These are phyloP conservation scores for Colletotrichum cordylinicola DNA, from an alignment of 2,329 filamentous ascomycete species.

Conservation along the genomic window DNA sequence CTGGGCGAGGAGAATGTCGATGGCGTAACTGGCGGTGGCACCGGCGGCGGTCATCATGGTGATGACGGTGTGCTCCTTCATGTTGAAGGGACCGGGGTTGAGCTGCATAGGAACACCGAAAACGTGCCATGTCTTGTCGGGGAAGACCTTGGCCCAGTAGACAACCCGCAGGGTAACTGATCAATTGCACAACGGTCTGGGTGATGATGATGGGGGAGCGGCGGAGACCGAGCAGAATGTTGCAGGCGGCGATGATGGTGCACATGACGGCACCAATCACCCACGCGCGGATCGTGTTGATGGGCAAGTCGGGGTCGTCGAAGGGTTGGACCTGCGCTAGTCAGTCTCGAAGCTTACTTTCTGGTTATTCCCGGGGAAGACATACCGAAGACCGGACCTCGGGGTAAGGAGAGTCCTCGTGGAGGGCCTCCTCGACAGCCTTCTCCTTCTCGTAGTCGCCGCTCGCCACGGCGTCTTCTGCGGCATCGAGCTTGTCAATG, in stretches of 20 bases:
- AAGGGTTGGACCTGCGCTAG: constrained; percentile 5
- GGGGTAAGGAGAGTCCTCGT: constrained; percentile 63
- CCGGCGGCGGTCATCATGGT: constrained; percentile 49
- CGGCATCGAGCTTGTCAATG: constrained; percentile 55
- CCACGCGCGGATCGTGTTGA: constrained; percentile 67
- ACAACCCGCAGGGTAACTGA: constrained; percentile 55
- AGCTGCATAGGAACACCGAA: constrained; percentile 38
- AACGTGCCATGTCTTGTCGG: constrained; percentile 32
- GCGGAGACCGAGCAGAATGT: constrained; percentile 57
- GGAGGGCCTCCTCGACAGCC: constrained; percentile 48
- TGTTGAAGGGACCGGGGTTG: constrained; percentile 48
- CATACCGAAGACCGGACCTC: constrained; percentile 45
- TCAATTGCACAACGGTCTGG: constrained; percentile 60
- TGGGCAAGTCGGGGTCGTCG: constrained; percentile 56
- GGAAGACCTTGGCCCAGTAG: constrained; percentile 37
- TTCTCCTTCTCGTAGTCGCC: constrained; percentile 50
- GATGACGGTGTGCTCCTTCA: constrained; percentile 56
- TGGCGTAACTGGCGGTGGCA: constrained; percentile 37
- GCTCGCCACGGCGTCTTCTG: constrained; percentile 51
- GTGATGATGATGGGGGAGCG: constrained; percentile 57
- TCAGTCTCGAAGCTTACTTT: not conserved
- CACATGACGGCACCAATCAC: constrained; percentile 61
- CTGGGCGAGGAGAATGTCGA: constrained; percentile 47
- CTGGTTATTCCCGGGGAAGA: not conserved
- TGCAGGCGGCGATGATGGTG: constrained; percentile 62